Evolutionary conservation across 208 protist species (phyloP).

Genomic region (Leishmania turanica): DNA sequence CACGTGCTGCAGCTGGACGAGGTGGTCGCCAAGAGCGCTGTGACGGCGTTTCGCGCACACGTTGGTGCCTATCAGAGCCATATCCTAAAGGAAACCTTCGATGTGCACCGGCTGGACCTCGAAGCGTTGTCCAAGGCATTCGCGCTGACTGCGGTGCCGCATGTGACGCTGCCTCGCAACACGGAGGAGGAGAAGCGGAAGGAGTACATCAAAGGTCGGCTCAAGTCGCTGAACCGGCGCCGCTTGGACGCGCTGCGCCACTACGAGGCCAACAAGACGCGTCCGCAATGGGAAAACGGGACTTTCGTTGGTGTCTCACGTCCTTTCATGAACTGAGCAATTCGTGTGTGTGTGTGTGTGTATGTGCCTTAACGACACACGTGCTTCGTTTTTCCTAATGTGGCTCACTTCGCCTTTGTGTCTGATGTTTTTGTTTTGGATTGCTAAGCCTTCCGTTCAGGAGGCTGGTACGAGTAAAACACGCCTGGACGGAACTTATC

Average conservation of each 20-base stretch:
- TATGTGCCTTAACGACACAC: neutral
- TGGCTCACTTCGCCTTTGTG: neutral
- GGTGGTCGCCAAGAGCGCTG: constrained; percentile 90
- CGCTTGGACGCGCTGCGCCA: constrained; percentile 61
- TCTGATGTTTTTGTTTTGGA: no score
- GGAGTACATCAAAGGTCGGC: constrained; percentile 89
- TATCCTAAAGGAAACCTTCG: constrained; percentile 93
- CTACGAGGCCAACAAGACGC: constrained; percentile 86
- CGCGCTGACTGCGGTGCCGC: constrained; percentile 87
- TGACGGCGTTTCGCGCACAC: constrained; percentile 91
- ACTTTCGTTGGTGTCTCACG: constrained; percentile 69
- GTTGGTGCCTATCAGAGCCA: constrained; percentile 95
- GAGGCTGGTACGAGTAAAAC: neutral
- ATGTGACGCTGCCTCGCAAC: constrained; percentile 80
- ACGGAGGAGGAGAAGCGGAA: constrained; percentile 60
- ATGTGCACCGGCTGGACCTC: constrained; percentile 91
- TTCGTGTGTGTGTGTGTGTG: neutral
- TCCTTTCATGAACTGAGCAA: constrained; percentile 28
- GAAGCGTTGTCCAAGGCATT: constrained; percentile 93
- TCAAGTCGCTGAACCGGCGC: constrained; percentile 86
- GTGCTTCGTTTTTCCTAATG: neutral
- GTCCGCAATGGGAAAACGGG: constrained; percentile 82
- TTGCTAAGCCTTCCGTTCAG: neutral
- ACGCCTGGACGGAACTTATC: neutral
- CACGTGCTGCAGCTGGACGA: constrained; percentile 89